Conservation (phyloP, 441 rosid species). For the Pelargonium cotyledonis region DNA sequence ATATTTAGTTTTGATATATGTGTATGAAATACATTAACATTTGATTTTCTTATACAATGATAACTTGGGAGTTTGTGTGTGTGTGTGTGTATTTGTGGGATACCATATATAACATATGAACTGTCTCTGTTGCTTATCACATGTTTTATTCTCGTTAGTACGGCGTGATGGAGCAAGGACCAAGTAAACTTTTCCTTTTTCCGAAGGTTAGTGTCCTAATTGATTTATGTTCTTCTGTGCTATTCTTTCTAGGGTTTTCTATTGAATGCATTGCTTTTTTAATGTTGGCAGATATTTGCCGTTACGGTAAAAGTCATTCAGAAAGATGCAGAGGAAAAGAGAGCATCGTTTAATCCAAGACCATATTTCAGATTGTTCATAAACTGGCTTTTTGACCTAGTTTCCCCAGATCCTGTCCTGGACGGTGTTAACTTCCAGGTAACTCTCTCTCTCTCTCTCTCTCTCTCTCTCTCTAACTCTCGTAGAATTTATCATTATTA, state of each 20-base stretch:
- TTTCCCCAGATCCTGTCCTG: constrained; percentile 20
- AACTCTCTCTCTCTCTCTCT: background rate
- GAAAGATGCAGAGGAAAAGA: constrained; percentile 28
- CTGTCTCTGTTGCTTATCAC: constrained; percentile 6
- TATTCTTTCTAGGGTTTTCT: background rate
- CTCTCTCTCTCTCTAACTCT: no score
- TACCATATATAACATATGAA: background rate
- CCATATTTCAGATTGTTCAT: constrained; percentile 26
- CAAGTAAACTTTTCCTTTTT: constrained; percentile 22
- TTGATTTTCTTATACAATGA: background rate
- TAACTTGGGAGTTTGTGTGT: background rate
- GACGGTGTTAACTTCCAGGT: constrained; percentile 27
- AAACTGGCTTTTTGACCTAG: constrained; percentile 23
- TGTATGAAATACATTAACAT: background rate
- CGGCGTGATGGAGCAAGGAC: constrained; percentile 23
- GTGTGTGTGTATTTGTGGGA: background rate
- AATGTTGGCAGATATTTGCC: constrained; percentile 19
- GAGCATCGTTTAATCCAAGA: constrained; percentile 25
- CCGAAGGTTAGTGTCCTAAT: constrained; percentile 22
- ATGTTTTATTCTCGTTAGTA: constrained; percentile 14
- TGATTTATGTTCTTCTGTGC: background rate
- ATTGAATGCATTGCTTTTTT: constrained; percentile 3
- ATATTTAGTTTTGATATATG: background rate
- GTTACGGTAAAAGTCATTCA: constrained; percentile 24
- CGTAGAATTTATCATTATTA: background rate